Percentiles rank a stretch among this genome's conserved stretches.
phyloP scores from a whole-genome alignment of 352 stramenopile species.

The Elongisporangium senticosum region DNA sequence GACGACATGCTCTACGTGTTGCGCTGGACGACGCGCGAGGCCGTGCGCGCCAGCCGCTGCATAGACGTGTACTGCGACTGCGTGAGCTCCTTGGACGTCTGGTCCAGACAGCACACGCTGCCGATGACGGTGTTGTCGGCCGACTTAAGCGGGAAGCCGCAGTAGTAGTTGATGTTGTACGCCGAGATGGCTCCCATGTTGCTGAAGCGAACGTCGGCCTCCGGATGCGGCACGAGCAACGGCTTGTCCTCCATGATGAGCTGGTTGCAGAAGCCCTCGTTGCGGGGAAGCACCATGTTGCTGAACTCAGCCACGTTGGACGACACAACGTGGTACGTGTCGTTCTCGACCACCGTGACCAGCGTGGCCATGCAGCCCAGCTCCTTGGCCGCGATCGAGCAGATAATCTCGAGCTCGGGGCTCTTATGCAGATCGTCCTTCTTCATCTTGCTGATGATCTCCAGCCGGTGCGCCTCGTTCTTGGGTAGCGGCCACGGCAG shows the following conservation, averaged over 20 bases:
- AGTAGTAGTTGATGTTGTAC: slow-evolving; percentile 65
- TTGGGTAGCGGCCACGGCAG: slow-evolving; percentile 23
- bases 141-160: slow-evolving; percentile 54
- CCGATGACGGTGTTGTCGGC: slow-evolving; percentile 47
- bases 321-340: slow-evolving; percentile 43
- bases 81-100: slow-evolving; percentile 38
- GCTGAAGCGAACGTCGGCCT: slow-evolving; percentile 66
- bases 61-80: slow-evolving; percentile 53
- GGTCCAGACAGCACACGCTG: slow-evolving; percentile 53
- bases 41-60: slow-evolving; percentile 43
- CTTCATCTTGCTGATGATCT: slow-evolving; percentile 37
- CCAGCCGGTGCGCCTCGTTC: slow-evolving; percentile 43
- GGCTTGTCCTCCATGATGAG: slow-evolving; percentile 53
- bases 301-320: slow-evolving; percentile 24
- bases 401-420: slow-evolving; percentile 69
- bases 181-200: slow-evolving; percentile 22
- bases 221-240: slow-evolving; percentile 49
- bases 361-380: slow-evolving; percentile 47
- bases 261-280: slow-evolving; percentile 60
- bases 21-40: slow-evolving; percentile 35
- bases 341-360: slow-evolving; percentile 54
- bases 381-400: slow-evolving; percentile 44
- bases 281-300: slow-evolving; percentile 18
- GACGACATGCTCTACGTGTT: background rate
- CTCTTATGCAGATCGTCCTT: slow-evolving; percentile 42